Conservation (phyloP, 257 asterid genomes). For the Mentha longifolia region DNA sequence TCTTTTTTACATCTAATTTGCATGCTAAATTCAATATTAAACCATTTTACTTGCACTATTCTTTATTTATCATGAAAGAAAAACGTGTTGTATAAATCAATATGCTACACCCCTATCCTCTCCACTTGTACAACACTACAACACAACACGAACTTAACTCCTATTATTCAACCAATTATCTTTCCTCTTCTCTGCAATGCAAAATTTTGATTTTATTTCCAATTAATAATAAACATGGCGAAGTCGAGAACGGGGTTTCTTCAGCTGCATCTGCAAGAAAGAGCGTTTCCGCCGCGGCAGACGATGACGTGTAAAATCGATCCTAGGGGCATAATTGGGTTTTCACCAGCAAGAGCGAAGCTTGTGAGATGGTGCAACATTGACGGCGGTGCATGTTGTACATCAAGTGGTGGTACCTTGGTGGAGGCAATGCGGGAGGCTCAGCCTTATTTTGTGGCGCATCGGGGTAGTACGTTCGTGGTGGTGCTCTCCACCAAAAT, state of each 20-base stretch:
- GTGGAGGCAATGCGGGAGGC: conserved; percentile 67
- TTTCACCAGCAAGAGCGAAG: neutral
- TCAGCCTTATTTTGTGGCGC: conserved; percentile 57
- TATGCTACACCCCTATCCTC: too few relatives aligned
- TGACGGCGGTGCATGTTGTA: conserved; percentile 17
- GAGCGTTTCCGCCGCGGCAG: neutral
- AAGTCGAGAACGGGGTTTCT: conserved; percentile 33
- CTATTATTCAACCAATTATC: too few relatives aligned
- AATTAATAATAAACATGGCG: conserved; percentile 16
- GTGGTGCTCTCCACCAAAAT: conserved; percentile 54
- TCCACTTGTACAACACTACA: too few relatives aligned
- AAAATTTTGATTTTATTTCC: neutral
- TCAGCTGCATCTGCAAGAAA: conserved; percentile 9
- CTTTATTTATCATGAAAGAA: too few relatives aligned
- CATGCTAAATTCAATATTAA: too few relatives aligned
- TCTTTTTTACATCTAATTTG: too few relatives aligned
- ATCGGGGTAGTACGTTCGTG: conserved; percentile 58
- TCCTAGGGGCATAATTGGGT: conserved; percentile 2
- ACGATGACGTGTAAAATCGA: neutral
- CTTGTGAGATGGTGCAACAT: conserved; percentile 20
- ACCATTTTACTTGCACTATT: too few relatives aligned
- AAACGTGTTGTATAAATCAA: neutral
- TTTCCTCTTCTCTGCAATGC: neutral
- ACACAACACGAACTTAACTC: too few relatives aligned
- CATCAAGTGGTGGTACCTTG: conserved; percentile 29